Conservation (phyloP, 306 rosid species). For the Rosa multiflora region DNA sequence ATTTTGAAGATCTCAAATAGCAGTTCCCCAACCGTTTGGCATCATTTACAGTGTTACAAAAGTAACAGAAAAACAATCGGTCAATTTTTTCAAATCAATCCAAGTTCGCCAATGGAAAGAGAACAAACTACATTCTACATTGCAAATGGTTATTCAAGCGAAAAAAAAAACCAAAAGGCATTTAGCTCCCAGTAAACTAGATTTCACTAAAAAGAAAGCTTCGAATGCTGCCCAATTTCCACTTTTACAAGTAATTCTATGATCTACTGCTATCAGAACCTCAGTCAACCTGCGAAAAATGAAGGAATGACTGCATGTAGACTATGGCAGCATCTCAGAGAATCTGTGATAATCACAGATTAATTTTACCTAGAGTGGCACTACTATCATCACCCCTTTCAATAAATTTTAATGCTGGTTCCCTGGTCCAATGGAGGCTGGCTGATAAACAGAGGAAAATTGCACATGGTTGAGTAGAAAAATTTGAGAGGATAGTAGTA, state of each 20-base stretch:
- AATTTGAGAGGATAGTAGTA: not conserved
- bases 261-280: not conserved
- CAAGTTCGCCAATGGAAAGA: not conserved
- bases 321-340: not conserved
- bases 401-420: not conserved
- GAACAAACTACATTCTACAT: not conserved
- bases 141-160: not conserved
- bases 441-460: not conserved
- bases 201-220: not conserved
- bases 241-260: not conserved
- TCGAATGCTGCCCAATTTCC: not conserved
- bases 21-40: not conserved
- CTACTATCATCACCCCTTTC: not conserved
- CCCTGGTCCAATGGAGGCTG: too few relatives aligned
- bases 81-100: not conserved
- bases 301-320: not conserved
- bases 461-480: not conserved
- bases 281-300: not conserved
- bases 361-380: not conserved
- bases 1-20: not conserved
- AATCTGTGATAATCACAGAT: not conserved
- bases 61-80: not conserved
- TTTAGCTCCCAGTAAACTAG: not conserved
- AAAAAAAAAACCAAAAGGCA: not conserved
- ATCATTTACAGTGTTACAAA: not conserved